A percentile compares a stretch with the other conserved stretches of the same genome.
Evolutionary conservation across 768 basidiomycete genomes (phyloP).

Genomic region (Heimioporus sp.): DNA sequence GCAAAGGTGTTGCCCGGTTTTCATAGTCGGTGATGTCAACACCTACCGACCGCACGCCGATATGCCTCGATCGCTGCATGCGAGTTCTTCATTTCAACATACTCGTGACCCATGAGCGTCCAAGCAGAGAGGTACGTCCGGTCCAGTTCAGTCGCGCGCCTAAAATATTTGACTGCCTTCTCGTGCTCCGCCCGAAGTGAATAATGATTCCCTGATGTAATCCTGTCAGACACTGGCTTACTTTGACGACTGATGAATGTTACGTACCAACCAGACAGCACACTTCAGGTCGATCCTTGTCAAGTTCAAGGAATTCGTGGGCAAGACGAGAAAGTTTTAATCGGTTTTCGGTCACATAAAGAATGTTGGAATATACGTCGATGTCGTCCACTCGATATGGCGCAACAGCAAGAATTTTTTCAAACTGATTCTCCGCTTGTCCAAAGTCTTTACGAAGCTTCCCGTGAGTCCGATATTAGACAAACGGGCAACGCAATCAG

Average conservation of each 20-base stretch:
- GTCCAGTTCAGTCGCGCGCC: slow-evolving; percentile 92
- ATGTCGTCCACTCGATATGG: slow-evolving; percentile 93
- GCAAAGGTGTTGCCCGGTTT: neutral
- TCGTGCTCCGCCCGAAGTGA: slow-evolving; percentile 92
- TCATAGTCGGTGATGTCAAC: neutral
- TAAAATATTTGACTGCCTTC: slow-evolving; percentile 94
- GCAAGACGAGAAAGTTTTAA: slow-evolving; percentile 89
- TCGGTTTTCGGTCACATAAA: slow-evolving; percentile 91
- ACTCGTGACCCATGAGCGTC: slow-evolving; percentile 99
- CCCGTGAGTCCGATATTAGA: slow-evolving; percentile 2
- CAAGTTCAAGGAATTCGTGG: slow-evolving; percentile 84
- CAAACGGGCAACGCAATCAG: slow-evolving; percentile 1
- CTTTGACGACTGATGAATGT: neutral
- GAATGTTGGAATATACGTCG: slow-evolving; percentile 94
- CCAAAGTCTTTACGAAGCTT: slow-evolving; percentile 65
- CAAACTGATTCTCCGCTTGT: slow-evolving; percentile 82
- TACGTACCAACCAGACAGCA: slow-evolving; percentile 89
- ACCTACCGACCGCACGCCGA: slow-evolving; percentile 87
- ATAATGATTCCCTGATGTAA: slow-evolving; percentile 85
- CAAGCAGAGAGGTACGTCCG: slow-evolving; percentile 94
- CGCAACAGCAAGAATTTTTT: slow-evolving; percentile 74
- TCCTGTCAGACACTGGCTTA: neutral
- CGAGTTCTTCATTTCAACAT: slow-evolving; percentile 98
- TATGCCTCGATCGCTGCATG: slow-evolving; percentile 99
- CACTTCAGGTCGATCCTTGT: slow-evolving; percentile 93